Evolutionary conservation across 2,329 filamentous ascomycete genomes (phyloP), one percentile per base, ranked within the genome.

Genomic region (Triangularia verruculosa): DNA sequence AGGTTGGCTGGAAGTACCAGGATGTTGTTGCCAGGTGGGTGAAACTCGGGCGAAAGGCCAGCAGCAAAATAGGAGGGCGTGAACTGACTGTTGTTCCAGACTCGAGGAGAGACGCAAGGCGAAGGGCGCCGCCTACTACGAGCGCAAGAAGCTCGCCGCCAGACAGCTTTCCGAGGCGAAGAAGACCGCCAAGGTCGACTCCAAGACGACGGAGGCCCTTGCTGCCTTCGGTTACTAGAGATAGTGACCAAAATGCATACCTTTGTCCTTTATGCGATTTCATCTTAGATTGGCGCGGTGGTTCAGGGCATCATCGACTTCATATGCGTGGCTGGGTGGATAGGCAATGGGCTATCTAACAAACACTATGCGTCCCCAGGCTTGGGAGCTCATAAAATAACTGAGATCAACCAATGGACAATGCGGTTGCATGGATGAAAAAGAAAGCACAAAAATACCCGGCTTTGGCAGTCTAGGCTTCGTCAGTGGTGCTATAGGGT

Each of bases 1-100:
- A 99, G 86, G 95, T 98, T 78, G 95, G 95, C 85, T 99, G 95
- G 95, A 99, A 99, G 86, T 98, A 99, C 90, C 91, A 97, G 88
- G 94, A 97, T 80, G 93, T 99, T 78, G 95, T 99, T 84, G 90
- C 89, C 77, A 93, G 92, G 93, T 98, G 85, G 77, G 93, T 90
- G 15, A 11, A 53, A 30, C 27, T 28, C 63, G 66, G 72, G 68
- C 73, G 24, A 9, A 47, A 9, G 27, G 39, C n/a, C 12, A 27
- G 54, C 32, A 25, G 15, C 15, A 24, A 28, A 5, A 3, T 7
- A 25, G 57, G 61, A 34, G 65, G 1, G 39, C 15, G 13, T 30
- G 24, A n/a, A 25, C n/a, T 27, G 28, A 77, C 91, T 54, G 56
- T 66, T 66, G 25, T 55, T 20, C 65, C 72, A 98, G 95, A 83